Evolutionary conservation across 139 green algal species (phyloP).

Genomic region (Coccomyxa sp.): DNA sequence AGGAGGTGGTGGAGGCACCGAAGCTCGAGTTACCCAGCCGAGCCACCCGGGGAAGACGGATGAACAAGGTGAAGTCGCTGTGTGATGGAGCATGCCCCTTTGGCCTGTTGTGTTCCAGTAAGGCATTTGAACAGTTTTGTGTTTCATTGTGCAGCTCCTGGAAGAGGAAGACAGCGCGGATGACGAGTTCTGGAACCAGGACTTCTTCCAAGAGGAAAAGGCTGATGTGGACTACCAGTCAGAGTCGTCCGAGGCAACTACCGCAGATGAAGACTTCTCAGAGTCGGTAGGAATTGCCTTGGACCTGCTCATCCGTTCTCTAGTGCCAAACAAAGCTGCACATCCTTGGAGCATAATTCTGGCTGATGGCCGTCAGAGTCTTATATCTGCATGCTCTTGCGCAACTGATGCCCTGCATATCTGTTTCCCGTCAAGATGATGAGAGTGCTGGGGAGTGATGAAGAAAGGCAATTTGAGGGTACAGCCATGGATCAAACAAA

Average conservation of each 20-base stretch:
- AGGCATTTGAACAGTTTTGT: not conserved
- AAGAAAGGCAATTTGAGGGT: too few species aligned
- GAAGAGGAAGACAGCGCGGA: slow-evolving; percentile 47
- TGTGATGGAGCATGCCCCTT: too few species aligned
- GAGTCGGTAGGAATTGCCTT: slow-evolving; percentile 39
- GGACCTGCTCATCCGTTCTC: not conserved
- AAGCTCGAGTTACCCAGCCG: slow-evolving; percentile 32
- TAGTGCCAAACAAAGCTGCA: not conserved
- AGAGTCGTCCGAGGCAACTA: slow-evolving; percentile 60
- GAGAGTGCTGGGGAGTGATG: too few species aligned
- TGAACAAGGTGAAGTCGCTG: slow-evolving; percentile 22
- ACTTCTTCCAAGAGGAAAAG: slow-evolving; percentile 65
- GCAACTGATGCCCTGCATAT: too few species aligned
- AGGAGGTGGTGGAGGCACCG: slow-evolving; percentile 13
- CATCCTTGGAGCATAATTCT: not conserved
- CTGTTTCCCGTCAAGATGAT: too few species aligned
- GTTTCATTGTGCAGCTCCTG: slow-evolving; percentile 16
- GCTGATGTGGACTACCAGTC: slow-evolving; percentile 63
- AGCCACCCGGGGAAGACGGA: slow-evolving; percentile 39
- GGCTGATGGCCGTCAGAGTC: too few species aligned
- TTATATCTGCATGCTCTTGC: too few species aligned
- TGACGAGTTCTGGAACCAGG: slow-evolving; percentile 86
- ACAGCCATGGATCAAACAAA: too few species aligned
- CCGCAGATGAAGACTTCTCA: slow-evolving; percentile 75
- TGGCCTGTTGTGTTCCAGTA: not conserved